A percentile compares a stretch with the other conserved stretches of the same genome.
These are phyloP conservation scores for Fusarium begoniae DNA, from an alignment of 2,329 filamentous ascomycete genomes.

Conservation along the genomic window DNA sequence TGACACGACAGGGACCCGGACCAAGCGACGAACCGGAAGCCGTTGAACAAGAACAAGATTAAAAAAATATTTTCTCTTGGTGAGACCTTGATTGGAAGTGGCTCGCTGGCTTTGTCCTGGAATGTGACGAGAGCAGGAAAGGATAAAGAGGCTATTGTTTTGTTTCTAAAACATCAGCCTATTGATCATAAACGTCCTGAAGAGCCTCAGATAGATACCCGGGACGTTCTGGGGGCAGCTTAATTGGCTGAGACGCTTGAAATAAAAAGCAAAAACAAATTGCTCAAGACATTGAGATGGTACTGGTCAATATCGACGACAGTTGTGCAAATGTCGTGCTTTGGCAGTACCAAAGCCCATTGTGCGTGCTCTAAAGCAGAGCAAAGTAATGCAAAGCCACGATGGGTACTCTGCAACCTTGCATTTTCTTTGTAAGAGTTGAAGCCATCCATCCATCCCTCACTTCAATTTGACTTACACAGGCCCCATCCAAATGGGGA, in stretches of 20 bases:
- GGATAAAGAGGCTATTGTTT: constrained; percentile 11
- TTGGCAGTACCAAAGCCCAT: not conserved
- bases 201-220: constrained; percentile 21
- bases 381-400: constrained; percentile 16
- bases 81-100: constrained; percentile 26
- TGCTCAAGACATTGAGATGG: constrained; percentile 2
- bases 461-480: constrained; percentile 2
- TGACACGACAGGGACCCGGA: constrained; percentile 28
- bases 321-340: constrained; percentile 29
- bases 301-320: constrained; percentile 1
- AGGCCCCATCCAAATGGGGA: not conserved
- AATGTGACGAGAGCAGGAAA: constrained; percentile 18
- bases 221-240: not conserved
- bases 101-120: constrained; percentile 15
- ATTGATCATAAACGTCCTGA: constrained; percentile 10
- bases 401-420: constrained; percentile 9
- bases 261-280: constrained; percentile 7
- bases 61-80: not conserved
- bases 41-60: constrained; percentile 1
- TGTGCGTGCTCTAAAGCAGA: not conserved
- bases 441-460: not conserved
- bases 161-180: constrained; percentile 17
- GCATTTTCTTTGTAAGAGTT: not conserved
- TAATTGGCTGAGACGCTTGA: not conserved
- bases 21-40: constrained; percentile 22